Conservation (phyloP, 176 grass and related monocot genomes). For the Luzula sylvatica region DNA sequence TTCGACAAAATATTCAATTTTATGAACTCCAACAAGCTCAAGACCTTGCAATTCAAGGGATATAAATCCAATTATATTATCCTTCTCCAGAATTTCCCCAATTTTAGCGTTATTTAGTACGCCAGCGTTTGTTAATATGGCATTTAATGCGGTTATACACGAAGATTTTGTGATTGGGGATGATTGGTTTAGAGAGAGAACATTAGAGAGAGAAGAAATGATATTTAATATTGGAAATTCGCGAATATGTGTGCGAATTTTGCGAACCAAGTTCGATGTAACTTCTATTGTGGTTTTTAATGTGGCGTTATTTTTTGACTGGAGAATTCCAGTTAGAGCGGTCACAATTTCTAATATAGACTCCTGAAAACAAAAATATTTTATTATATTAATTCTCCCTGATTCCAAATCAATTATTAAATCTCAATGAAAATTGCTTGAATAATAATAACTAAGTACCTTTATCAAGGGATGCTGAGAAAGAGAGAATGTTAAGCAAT, state of each 20-base stretch:
- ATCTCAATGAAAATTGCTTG: neutral
- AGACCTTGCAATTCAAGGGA: slow-evolving; percentile 35
- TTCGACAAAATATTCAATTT: slow-evolving; percentile 36
- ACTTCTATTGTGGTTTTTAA: slow-evolving; percentile 8
- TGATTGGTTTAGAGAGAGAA: slow-evolving; percentile 31
- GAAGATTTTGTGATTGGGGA: slow-evolving; percentile 24
- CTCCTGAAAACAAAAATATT: slow-evolving; percentile 4
- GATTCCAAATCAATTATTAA: neutral
- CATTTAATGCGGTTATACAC: slow-evolving; percentile 38
- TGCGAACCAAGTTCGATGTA: slow-evolving; percentile 14
- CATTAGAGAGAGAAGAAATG: slow-evolving; percentile 35
- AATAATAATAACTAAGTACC: slow-evolving; percentile 1
- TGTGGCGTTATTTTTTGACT: slow-evolving; percentile 1
- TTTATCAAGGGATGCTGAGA: slow-evolving; percentile 14
- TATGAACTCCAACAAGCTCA: too few species aligned
- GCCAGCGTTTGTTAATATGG: slow-evolving; percentile 41
- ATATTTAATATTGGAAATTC: slow-evolving; percentile 44
- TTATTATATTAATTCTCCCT: neutral
- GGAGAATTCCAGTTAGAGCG: slow-evolving; percentile 15
- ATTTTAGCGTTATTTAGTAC: slow-evolving; percentile 33
- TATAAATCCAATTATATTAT: slow-evolving; percentile 31
- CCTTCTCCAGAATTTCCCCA: slow-evolving; percentile 51
- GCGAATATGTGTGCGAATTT: slow-evolving; percentile 8
- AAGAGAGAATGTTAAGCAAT: slow-evolving; percentile 5
- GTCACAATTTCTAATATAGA: slow-evolving; percentile 17